Evolutionary conservation across 345 rosid genomes (phyloP).

Genomic region (Moricandia moricandioides): DNA sequence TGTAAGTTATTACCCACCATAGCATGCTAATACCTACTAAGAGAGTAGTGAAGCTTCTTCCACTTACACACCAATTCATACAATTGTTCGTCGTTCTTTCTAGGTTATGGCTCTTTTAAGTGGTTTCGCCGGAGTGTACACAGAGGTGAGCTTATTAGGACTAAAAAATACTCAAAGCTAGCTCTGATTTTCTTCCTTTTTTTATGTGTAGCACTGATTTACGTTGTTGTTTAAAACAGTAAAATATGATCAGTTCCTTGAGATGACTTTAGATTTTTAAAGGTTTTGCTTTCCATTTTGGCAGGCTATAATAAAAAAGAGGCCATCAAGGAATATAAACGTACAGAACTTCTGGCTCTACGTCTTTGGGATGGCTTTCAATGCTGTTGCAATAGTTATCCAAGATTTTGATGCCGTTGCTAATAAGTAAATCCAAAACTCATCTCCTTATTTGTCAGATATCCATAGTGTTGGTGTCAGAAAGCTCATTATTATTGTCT

Average conservation of each 20-base stretch:
- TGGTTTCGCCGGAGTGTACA: constrained; percentile 96
- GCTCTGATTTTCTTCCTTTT: background rate
- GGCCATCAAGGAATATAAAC: constrained; percentile 90
- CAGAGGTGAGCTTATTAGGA: constrained; percentile 58
- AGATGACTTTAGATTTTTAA: background rate
- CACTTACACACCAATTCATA: background rate
- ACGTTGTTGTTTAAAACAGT: background rate
- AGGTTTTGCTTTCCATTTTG: constrained; percentile 31
- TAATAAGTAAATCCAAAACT: constrained; percentile 56
- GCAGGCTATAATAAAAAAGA: constrained; percentile 93
- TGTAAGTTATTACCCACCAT: constrained; percentile 50
- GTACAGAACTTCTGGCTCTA: constrained; percentile 97
- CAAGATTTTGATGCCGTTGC: constrained; percentile 92
- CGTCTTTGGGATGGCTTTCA: constrained; percentile 91
- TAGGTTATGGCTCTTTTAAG: constrained; percentile 97
- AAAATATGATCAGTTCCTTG: background rate
- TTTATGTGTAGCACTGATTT: background rate
- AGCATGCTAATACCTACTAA: constrained; percentile 3
- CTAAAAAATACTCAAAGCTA: background rate
- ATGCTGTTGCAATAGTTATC: constrained; percentile 78
- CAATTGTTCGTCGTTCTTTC: constrained; percentile 13
- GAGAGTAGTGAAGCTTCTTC: constrained; percentile 3
- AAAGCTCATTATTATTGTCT: background rate
- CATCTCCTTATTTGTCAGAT: constrained; percentile 13
- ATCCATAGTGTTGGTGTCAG: background rate